phyloP scores from a whole-genome alignment of 1,139 yeast genomes.

The Williopsis jadinii region DNA sequence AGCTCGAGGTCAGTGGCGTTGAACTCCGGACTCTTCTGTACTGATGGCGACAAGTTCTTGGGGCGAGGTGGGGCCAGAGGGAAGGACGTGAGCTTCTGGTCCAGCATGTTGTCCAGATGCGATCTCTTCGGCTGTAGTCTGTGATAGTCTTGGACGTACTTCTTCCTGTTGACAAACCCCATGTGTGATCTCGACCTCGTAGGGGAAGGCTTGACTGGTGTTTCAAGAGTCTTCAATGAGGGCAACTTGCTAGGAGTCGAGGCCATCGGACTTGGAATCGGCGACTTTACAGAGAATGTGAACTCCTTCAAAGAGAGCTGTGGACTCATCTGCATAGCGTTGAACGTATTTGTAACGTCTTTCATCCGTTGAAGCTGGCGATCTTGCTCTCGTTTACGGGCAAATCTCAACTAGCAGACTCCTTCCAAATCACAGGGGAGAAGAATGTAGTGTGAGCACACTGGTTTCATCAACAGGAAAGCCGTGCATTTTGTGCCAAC shows the following conservation, averaged over 20 bases:
- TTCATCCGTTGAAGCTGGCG: conserved; percentile 6
- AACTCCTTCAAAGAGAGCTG: neutral
- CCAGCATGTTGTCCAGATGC: conserved; percentile 48
- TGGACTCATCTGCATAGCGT: neutral
- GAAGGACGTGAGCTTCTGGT: conserved; percentile 57
- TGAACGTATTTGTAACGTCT: conserved; percentile 16
- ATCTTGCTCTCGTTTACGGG: too few relatives aligned
- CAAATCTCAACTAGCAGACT: too few relatives aligned
- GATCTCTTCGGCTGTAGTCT: conserved; percentile 29
- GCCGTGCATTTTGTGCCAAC: neutral
- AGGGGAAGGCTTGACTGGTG: too few relatives aligned
- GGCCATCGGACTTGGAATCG: neutral
- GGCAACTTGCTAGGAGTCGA: neutral
- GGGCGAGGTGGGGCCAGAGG: conserved; percentile 53
- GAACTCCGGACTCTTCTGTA: conserved; percentile 2
- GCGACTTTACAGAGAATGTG: neutral
- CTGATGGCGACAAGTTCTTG: conserved; percentile 9
- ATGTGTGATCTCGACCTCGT: too few relatives aligned
- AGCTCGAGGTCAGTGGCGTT: conserved; percentile 10
- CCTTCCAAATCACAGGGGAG: too few relatives aligned
- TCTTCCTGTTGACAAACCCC: neutral
- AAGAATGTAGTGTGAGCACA: too few relatives aligned
- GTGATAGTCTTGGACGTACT: neutral
- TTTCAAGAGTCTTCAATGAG: neutral
- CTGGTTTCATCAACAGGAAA: too few relatives aligned